phyloP scores from a whole-genome alignment of 1,284 basidiomycete genomes.

The Ustilago esculenta region DNA sequence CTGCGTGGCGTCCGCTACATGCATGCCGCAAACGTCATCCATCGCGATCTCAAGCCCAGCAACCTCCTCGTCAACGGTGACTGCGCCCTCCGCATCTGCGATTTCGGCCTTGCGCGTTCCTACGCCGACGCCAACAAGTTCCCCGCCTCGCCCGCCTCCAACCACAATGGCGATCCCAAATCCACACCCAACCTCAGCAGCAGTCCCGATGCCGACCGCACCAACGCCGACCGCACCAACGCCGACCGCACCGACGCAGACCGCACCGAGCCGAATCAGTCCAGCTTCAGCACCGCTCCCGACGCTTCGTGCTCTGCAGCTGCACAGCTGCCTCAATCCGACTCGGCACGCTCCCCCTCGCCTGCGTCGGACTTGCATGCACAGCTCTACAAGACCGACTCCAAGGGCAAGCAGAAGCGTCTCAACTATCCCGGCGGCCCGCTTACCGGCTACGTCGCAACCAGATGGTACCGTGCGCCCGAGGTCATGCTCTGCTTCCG shows the following conservation, averaged over 20 bases:
- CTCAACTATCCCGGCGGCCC: constrained; percentile 65
- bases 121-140: constrained; percentile 40
- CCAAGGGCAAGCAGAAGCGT: constrained; percentile 47
- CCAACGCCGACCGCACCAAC: constrained; percentile 11
- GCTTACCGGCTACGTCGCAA: constrained; percentile 65
- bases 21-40: constrained; percentile 63
- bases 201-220: constrained; percentile 18
- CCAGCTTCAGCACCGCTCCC: too few species aligned
- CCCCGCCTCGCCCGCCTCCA: constrained; percentile 16
- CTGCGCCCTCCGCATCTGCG: constrained; percentile 63
- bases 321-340: constrained; percentile 9
- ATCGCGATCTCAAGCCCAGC: constrained; percentile 66
- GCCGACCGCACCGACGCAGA: constrained; percentile 13
- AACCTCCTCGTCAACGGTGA: constrained; percentile 66
- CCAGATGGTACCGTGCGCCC: constrained; percentile 66
- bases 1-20: constrained; percentile 63
- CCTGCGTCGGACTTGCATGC: constrained; percentile 39
- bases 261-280: constrained; percentile 7
- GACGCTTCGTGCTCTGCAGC: too few species aligned
- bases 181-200: constrained; percentile 18
- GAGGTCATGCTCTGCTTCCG: constrained; percentile 66
- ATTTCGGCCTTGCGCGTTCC: constrained; percentile 64
- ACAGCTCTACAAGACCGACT: constrained; percentile 45
- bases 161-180: constrained; percentile 16
- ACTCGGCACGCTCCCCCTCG: constrained; percentile 27